Percentiles rank a stretch among this genome's conserved stretches.
These are phyloP conservation scores for Gracilariopsis chorda DNA, from an alignment of 23 red algal species.

Conservation along the genomic window DNA sequence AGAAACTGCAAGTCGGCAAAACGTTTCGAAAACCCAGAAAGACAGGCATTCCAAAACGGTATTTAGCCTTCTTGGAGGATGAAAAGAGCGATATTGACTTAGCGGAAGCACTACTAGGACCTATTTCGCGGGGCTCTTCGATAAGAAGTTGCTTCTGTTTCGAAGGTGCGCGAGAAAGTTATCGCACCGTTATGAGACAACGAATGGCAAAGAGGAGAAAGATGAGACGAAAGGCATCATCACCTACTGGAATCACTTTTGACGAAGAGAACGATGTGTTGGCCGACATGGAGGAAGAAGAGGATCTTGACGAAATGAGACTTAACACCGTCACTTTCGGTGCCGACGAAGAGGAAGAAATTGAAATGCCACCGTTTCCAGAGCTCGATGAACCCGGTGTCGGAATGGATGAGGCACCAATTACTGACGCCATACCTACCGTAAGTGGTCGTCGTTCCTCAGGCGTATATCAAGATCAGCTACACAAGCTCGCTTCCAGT, in stretches of 20 bases:
- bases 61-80: background rate
- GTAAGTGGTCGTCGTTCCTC: background rate
- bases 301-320: background rate
- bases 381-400: background rate
- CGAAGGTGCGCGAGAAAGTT: background rate
- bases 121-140: conserved; percentile 7
- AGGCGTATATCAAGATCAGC: background rate
- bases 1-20: conserved; percentile 26
- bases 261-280: background rate
- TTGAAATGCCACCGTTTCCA: background rate
- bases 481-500: conserved; percentile 25
- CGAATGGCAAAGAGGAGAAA: conserved; percentile 6
- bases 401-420: background rate
- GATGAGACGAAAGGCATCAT: background rate
- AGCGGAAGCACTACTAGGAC: background rate
- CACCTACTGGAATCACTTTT: background rate
- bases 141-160: conserved; percentile 36
- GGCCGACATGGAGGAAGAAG: background rate
- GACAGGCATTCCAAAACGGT: background rate
- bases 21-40: conserved; percentile 29
- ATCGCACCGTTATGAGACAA: background rate
- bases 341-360: background rate
- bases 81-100: background rate
- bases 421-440: background rate
- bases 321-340: background rate